Conservation (phyloP, 1,139 yeast genomes). For the Diutina ranongensis region DNA sequence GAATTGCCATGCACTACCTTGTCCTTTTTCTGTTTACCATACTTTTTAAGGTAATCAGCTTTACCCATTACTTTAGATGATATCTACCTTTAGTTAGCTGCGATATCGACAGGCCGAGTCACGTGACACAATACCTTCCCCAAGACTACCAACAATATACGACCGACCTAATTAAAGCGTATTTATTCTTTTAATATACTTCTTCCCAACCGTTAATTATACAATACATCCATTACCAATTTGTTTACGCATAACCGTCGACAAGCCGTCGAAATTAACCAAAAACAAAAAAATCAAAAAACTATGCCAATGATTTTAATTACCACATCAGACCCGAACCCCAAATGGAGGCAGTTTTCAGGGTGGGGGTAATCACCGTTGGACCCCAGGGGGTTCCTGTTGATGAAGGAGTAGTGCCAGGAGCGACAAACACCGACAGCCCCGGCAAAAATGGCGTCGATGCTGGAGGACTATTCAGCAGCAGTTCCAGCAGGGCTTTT, state of each 20-base stretch:
- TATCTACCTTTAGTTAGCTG: no score
- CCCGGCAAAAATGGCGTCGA: background rate
- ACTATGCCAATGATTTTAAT: background rate
- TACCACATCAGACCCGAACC: conserved; percentile 5
- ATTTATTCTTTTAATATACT: background rate
- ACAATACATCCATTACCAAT: conserved; percentile 3
- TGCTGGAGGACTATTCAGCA: background rate
- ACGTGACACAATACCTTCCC: no score
- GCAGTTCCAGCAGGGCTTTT: background rate
- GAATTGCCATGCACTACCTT: background rate
- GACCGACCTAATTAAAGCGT: background rate
- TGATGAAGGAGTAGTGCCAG: background rate
- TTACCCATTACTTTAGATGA: background rate
- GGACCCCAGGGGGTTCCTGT: conserved; percentile 3
- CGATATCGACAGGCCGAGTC: no score
- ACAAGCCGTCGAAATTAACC: conserved; percentile 2
- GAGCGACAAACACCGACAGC: background rate
- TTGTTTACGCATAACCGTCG: conserved; percentile 5
- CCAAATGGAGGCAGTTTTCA: conserved; percentile 1
- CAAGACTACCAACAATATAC: no score
- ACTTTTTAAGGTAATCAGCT: background rate
- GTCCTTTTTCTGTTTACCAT: background rate
- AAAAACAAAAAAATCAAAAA: background rate
- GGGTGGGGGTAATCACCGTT: background rate
- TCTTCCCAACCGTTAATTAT: background rate